A percentile compares a stretch with the other conserved stretches of the same genome.
These are phyloP conservation scores for Rhytidhysteron rufulum DNA, from an alignment of 2,329 filamentous ascomycete species.

Conservation along the genomic window DNA sequence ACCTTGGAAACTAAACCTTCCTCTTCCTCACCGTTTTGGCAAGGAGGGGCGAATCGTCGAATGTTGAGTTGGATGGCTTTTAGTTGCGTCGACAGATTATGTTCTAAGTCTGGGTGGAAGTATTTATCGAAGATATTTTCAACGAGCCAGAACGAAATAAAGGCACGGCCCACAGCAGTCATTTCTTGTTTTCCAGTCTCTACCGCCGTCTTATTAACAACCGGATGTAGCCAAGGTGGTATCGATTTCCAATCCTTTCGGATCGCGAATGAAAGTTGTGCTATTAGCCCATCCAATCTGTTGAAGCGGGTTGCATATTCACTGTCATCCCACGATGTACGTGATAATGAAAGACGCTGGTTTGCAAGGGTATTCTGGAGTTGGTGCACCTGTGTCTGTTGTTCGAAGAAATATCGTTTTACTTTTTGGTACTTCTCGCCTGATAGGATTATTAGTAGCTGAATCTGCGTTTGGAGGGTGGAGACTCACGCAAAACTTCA, in stretches of 20 bases:
- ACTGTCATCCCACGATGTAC: constrained; percentile 90
- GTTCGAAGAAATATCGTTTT: constrained; percentile 95
- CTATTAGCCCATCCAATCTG: constrained; percentile 87
- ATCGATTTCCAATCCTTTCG: constrained; percentile 87
- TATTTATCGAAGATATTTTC: constrained; percentile 88
- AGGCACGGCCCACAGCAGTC: constrained; percentile 87
- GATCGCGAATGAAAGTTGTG: constrained; percentile 92
- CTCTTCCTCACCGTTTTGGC: constrained; percentile 78
- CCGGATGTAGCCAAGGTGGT: constrained; percentile 73
- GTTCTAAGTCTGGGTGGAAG: constrained; percentile 87
- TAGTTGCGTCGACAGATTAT: constrained; percentile 68
- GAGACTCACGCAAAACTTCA: constrained; percentile 46
- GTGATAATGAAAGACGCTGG: constrained; percentile 89
- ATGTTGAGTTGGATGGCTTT: constrained; percentile 89
- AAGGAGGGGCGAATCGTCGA: constrained; percentile 67
- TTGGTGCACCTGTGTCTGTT: constrained; percentile 83
- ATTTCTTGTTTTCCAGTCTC: constrained; percentile 93
- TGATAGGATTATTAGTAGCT: no score
- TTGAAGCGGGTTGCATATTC: constrained; percentile 89
- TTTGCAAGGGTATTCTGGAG: constrained; percentile 97
- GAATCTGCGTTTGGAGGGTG: no score
- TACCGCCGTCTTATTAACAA: constrained; percentile 80
- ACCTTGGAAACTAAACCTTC: constrained; percentile 85
- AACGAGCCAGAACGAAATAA: constrained; percentile 84
- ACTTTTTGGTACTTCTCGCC: constrained; percentile 97